Percentiles rank a stretch among this genome's conserved stretches.
These are phyloP conservation scores for Cruciata laevipes DNA, from an alignment of 257 asterid genomes.

Conservation along the genomic window DNA sequence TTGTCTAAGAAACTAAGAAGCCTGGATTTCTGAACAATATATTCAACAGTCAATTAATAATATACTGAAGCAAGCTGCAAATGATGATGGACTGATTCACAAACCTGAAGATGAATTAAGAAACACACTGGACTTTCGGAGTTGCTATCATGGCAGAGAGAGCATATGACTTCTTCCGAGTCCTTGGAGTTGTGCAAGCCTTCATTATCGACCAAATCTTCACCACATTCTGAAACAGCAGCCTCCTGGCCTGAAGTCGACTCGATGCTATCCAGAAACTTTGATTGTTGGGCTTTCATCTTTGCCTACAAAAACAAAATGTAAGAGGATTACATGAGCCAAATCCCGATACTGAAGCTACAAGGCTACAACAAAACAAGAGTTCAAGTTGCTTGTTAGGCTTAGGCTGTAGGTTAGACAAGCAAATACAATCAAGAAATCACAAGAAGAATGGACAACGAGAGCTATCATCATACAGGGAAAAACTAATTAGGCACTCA, in stretches of 20 bases:
- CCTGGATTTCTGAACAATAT: conserved; percentile 80
- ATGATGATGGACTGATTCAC: conserved; percentile 15
- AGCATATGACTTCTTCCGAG: conserved; percentile 61
- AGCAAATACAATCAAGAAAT: background rate
- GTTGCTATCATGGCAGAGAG: conserved; percentile 79
- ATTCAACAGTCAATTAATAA: conserved; percentile 11
- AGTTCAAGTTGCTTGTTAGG: background rate
- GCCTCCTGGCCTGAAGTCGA: conserved; percentile 49
- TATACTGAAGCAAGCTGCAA: background rate
- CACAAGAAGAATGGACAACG: background rate
- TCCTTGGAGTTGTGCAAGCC: conserved; percentile 33
- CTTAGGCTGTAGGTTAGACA: background rate
- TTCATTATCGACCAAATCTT: conserved; percentile 43
- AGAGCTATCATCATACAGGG: background rate
- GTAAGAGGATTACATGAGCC: conserved; percentile 6
- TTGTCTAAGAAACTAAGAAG: conserved; percentile 59
- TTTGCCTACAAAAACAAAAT: conserved; percentile 54
- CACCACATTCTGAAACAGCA: conserved; percentile 45
- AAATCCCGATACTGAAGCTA: conserved; percentile 9
- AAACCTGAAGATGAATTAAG: conserved; percentile 91
- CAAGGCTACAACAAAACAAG: background rate
- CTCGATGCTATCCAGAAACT: conserved; percentile 66
- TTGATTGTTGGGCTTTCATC: conserved; percentile 85
- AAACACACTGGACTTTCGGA: conserved; percentile 75
- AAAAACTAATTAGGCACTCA: background rate